Base-by-base conservation (phyloP, 2,329 filamentous ascomycete genomes). In the Chrysosphaeria jannelii region DNA sequence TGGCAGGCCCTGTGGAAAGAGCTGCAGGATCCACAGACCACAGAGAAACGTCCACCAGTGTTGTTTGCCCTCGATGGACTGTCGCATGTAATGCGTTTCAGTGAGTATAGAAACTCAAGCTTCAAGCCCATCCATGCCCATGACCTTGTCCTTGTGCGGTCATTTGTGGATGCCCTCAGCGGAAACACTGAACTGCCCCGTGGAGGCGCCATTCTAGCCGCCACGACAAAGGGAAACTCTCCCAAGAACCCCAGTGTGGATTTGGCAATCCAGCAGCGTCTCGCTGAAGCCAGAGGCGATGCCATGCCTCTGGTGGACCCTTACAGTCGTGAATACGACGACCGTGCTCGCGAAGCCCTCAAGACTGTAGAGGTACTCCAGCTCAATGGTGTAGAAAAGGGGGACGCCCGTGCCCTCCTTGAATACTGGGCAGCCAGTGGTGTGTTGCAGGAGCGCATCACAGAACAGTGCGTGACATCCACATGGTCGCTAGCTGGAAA, bases 371-470 rank as follows among this genome's bases (percentile, higher is more conserved):
- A 46, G 28, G 46, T 63, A 2, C 31, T 65, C 25, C 53, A 57
- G 11, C 39, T 90, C 11, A 52, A 57, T 20, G 70, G 74, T 6
- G 36, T 91, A 33, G 67, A 50, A 35, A 72, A 67, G 44, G 46
- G 54, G 2, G 81, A 93, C 46, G 65, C 74, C 8, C 59, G 68
- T 28, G 56, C 63, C 1, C 50, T 89, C 34, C 68, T 93, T 63
- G 78, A 91, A 48, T 93, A 91, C 47, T 93, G 81, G 53, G 78
- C 75, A 5, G 63, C 61, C 17, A 88, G 75, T 41, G 85, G 81
- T 8, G 51, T 90, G 39, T 41, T 89, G 38, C 59, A 71, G 31
- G 51, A 58, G 29, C 53, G 50, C 21, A 53, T 91, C 23, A 66
- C 72, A 35, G 65, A 79, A 37, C 50, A 49, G 31, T 53, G 57